A percentile compares a stretch with the other conserved stretches of the same genome.
These are phyloP conservation scores for Russula emetica DNA, from an alignment of 768 basidiomycete genomes.

Conservation along the genomic window DNA sequence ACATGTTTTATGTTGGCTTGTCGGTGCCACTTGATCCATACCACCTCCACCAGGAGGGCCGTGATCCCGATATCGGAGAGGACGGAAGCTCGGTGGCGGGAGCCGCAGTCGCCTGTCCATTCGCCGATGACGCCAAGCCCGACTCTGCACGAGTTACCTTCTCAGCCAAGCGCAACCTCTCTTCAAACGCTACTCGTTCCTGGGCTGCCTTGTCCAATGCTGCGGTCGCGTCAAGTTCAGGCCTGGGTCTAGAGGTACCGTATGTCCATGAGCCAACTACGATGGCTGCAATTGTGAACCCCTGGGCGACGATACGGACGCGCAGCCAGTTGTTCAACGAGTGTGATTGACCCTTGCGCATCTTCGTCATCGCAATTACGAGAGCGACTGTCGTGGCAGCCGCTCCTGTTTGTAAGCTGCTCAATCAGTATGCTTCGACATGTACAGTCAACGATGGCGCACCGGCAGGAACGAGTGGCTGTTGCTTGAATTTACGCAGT, in stretches of 20 bases:
- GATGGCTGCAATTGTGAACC: slow-evolving; percentile 63
- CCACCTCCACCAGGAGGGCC: slow-evolving; percentile 9
- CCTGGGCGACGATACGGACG: slow-evolving; percentile 69
- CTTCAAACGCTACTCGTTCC: slow-evolving; percentile 58
- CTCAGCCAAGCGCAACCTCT: slow-evolving; percentile 55
- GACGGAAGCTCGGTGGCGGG: not conserved
- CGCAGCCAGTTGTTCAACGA: slow-evolving; percentile 76
- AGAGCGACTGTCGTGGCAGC: slow-evolving; percentile 60
- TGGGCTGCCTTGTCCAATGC: slow-evolving; percentile 35
- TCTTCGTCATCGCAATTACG: slow-evolving; percentile 59
- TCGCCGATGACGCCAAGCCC: slow-evolving; percentile 14
- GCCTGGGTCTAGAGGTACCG: slow-evolving; percentile 30
- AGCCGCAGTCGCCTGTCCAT: not conserved
- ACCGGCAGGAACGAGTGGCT: slow-evolving; percentile 79
- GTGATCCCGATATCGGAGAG: not conserved
- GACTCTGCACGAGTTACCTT: slow-evolving; percentile 41
- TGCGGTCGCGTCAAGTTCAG: slow-evolving; percentile 30
- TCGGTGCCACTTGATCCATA: not conserved
- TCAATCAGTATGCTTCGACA: not conserved
- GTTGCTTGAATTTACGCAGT: slow-evolving; percentile 63
- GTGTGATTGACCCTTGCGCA: slow-evolving; percentile 57
- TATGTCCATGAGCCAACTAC: slow-evolving; percentile 42
- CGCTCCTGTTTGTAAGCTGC: slow-evolving; percentile 43
- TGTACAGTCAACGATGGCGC: slow-evolving; percentile 30
- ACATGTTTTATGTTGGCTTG: slow-evolving; percentile 4